Percentiles rank a stretch among this genome's conserved stretches.
Conservation (phyloP, 768 basidiomycete genomes). For the Russula vinacea region DNA sequence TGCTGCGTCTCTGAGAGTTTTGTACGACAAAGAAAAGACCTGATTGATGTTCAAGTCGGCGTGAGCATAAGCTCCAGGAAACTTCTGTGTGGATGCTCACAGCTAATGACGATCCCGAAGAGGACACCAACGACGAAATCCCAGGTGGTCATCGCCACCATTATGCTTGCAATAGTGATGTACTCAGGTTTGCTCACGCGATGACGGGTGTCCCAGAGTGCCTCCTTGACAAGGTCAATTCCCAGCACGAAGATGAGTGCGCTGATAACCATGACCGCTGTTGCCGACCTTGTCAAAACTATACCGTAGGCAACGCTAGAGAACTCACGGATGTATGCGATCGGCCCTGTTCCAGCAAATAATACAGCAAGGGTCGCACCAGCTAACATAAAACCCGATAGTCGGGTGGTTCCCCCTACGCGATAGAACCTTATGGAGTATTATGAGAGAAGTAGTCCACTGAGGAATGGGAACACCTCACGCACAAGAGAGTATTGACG, state of each 20-base stretch:
- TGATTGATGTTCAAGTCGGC: constrained; percentile 32
- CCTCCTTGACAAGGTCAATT: constrained; percentile 91
- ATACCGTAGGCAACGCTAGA: neutral
- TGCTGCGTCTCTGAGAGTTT: constrained; percentile 80
- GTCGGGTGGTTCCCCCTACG: constrained; percentile 81
- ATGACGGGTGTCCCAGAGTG: constrained; percentile 91
- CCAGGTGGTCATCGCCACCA: constrained; percentile 89
- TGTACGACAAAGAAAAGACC: constrained; percentile 97
- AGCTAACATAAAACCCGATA: constrained; percentile 85
- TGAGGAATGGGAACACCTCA: neutral
- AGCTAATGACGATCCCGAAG: constrained; percentile 89
- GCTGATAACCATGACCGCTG: constrained; percentile 88
- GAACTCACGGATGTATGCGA: constrained; percentile 83
- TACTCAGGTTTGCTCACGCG: constrained; percentile 84
- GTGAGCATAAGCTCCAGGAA: neutral
- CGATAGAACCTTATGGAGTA: constrained; percentile 68
- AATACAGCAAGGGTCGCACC: constrained; percentile 67
- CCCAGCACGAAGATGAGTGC: constrained; percentile 93
- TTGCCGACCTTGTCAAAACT: constrained; percentile 1
- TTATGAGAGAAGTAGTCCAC: constrained; percentile 27
- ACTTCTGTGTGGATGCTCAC: constrained; percentile 42
- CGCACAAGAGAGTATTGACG: constrained; percentile 58
- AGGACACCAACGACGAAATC: constrained; percentile 94
- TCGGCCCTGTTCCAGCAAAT: constrained; percentile 81
- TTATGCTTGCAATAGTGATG: constrained; percentile 79